Conservation (phyloP, 176 grass and related monocot genomes). For the Paspalum vaginatum region DNA sequence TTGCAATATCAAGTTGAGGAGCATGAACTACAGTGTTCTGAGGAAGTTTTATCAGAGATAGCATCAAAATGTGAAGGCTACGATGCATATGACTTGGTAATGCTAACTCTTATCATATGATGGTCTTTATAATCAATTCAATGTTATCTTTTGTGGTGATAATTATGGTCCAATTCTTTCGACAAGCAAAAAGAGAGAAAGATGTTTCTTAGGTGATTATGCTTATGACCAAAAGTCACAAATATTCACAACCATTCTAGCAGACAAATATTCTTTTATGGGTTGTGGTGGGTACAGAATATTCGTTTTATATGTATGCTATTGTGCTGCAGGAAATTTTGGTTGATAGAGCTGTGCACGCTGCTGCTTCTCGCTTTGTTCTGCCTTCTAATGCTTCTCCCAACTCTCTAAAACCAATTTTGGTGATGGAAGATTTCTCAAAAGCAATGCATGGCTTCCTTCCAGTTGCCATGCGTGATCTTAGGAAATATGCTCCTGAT, state of each 20-base stretch:
- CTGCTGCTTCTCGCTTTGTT: conserved; percentile 76
- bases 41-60: conserved; percentile 78
- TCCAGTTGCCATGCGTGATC: conserved; percentile 94
- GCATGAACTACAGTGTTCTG: conserved; percentile 62
- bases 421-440: conserved; percentile 79
- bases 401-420: conserved; percentile 41
- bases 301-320: conserved; percentile 31
- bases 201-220: conserved; percentile 1
- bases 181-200: neutral
- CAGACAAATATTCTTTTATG: conserved; percentile 1
- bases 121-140: conserved; percentile 21
- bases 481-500: conserved; percentile 81
- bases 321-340: conserved; percentile 71
- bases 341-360: conserved; percentile 90
- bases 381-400: conserved; percentile 35
- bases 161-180: neutral
- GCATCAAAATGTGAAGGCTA: conserved; percentile 95
- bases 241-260: neutral
- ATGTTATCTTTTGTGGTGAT: neutral
- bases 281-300: conserved; percentile 5
- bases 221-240: neutral
- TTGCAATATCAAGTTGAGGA: conserved; percentile 80
- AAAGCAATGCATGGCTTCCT: conserved; percentile 88
- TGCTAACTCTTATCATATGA: conserved; percentile 31
- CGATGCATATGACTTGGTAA: conserved; percentile 97